Evolutionary conservation across 805 yeast species (phyloP).

Genomic region (Yarrowia divulgata): DNA sequence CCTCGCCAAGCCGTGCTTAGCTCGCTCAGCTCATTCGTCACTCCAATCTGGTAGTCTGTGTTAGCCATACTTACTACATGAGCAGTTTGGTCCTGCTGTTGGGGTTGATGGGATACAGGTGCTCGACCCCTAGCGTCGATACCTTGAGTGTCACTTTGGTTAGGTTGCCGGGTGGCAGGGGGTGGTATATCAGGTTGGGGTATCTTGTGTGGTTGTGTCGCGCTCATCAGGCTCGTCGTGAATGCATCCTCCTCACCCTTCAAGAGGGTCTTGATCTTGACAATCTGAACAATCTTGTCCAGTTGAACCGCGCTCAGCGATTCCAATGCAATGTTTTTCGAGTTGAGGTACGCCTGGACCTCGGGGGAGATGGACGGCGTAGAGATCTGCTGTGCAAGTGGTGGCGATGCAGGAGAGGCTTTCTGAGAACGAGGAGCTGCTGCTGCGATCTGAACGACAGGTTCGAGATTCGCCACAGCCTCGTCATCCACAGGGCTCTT

Average conservation of each 20-base stretch:
- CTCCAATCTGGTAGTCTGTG: conserved; percentile 9
- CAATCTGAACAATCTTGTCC: conserved; percentile 24
- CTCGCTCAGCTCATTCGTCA: conserved; percentile 12
- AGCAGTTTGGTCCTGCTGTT: conserved; percentile 8
- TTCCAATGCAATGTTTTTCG: conserved; percentile 19
- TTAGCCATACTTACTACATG: conserved; percentile 34
- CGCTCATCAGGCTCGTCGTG: conserved; percentile 2
- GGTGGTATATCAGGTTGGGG: conserved; percentile 4
- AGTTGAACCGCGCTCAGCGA: conserved; percentile 28
- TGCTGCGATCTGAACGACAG: not conserved
- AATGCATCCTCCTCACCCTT: conserved; percentile 34
- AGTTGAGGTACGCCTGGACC: conserved; percentile 17
- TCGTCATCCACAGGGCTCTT: not conserved
- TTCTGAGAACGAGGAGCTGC: not conserved
- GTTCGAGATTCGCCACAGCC: not conserved
- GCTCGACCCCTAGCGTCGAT: not conserved
- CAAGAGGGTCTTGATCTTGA: conserved; percentile 18
- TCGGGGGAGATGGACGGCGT: not conserved
- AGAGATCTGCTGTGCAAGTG: not conserved
- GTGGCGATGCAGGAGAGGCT: not conserved
- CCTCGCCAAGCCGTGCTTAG: conserved; percentile 11
- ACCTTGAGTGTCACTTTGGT: conserved; percentile 1
- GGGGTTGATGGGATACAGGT: not conserved
- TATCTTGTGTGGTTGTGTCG: conserved; percentile 21
- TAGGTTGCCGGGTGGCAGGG: conserved; percentile 10